These are phyloP conservation scores for Periconia sp. DNA, from an alignment of 2,329 filamentous ascomycete species.

Conservation along the genomic window DNA sequence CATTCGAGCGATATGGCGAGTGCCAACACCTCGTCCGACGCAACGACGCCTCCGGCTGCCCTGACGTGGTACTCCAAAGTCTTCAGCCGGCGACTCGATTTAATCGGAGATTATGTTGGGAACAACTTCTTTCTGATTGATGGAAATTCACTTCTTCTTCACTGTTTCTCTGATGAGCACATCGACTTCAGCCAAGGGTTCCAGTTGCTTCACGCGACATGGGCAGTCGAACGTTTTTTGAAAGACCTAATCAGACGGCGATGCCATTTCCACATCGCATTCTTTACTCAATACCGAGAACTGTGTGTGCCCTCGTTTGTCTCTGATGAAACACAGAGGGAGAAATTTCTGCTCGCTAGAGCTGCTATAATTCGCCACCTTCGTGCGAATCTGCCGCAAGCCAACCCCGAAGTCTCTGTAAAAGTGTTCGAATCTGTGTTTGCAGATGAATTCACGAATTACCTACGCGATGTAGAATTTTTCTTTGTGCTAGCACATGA, in stretches of 20 bases:
- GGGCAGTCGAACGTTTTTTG: conserved; percentile 68
- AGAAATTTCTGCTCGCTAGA: conserved; percentile 64
- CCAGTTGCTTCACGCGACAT: conserved; percentile 71
- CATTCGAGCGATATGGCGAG: background rate
- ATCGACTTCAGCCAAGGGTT: conserved; percentile 68
- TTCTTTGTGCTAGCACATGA: conserved; percentile 73
- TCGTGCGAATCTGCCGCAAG: conserved; percentile 43
- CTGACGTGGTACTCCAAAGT: conserved; percentile 40
- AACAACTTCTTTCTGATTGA: conserved; percentile 73
- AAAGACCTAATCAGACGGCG: conserved; percentile 61
- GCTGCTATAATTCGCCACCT: conserved; percentile 68
- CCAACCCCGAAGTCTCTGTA: conserved; percentile 47
- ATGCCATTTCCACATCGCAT: conserved; percentile 71
- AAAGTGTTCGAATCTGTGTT: conserved; percentile 52
- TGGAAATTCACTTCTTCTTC: conserved; percentile 69
- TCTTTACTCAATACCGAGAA: conserved; percentile 61
- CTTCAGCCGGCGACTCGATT: conserved; percentile 43
- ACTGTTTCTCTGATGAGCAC: conserved; percentile 62
- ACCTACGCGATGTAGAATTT: conserved; percentile 56
- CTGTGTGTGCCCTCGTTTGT: conserved; percentile 57
- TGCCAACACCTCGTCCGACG: background rate
- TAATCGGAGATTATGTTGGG: conserved; percentile 76
- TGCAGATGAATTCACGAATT: conserved; percentile 55
- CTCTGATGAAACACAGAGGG: conserved; percentile 31
- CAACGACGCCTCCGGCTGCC: conserved; percentile 13